Base-by-base conservation (phyloP, 2,329 filamentous ascomycete genomes). In the Cladosporium sp. region DNA sequence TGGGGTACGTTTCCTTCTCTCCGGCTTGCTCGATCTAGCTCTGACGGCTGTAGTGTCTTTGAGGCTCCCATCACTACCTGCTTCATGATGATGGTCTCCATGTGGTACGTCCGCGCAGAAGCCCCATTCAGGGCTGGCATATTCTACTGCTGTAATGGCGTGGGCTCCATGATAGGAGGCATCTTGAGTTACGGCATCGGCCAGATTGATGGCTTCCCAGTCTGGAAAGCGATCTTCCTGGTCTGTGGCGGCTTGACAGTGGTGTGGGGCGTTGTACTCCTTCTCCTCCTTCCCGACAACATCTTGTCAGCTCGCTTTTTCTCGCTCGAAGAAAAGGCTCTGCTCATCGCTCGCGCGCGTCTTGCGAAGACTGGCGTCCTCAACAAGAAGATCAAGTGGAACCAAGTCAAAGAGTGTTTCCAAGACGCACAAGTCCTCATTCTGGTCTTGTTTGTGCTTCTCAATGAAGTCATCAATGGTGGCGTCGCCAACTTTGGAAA, bases 141-240 rank as follows among this genome's bases (percentile, higher is more conserved):
- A n/a, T 76, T 76, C 73, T 87, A 88, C 71, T 88, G 88, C 84
- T 90, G 89, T 86, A 90, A 90, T 68, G 87, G 88, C 1, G 80
- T 79, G 1, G 87, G 90, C 66, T 86, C 88, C 65, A 85, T 89
- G 49, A 84, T 88, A 2, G 87, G 87, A 30, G 87, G 87, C 2
- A 80, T 90, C 1, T 76, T 89, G 0, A 87, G 87, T 3, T 84
- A 83, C 63, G 79, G 68, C 25, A 73, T 78, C 60, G 69, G 69
- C 15, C 68, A 73, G 45, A 68, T 70, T 36, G 65, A 69, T 19
- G 66, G 66, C 1, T 69, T 69, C 36, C 61, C 65, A 9, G 64
- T 69, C 14, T 69, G 68, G 68, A 60, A 67, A 84, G 86, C 86
- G 64, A 80, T 89, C 1, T 90, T 89, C 74, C 73, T 89, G 19